Evolutionary conservation across 2,329 filamentous ascomycete species (phyloP), one percentile per base, ranked within the genome.

Genomic region (Verruconis gallopava): DNA sequence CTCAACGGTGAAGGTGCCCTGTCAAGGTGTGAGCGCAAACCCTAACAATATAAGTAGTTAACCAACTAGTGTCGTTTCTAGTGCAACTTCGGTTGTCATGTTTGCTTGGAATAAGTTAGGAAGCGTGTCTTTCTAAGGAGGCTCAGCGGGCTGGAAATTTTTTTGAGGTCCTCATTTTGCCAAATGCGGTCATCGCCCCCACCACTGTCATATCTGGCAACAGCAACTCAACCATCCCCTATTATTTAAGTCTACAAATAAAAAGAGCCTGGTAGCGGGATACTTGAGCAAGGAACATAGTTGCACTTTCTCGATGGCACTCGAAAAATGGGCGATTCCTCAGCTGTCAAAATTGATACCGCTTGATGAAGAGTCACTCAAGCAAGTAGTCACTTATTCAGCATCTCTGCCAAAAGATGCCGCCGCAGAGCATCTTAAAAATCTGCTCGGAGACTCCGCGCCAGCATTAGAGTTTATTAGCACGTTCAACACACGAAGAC

Each of bases 1-100:
- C 66, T 98, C 91, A 48, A 96, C 63, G 45, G 75, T 75, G 58
- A 98, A 81, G 36, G 74, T 73, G 60, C 91, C 86, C 86, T 93
- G 50, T 2, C 15, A 11, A 5, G 18, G 32, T 20, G 46, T 43
- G 19, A 6, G n/a, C 15, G 40, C 12, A 17, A 37, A 34, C 22
- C 21, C 40, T 6, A 21, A 33, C 21, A 4, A 11, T 25, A 5
- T 5, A 3, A 15, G n/a, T 9, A n/a, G n/a, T 30, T 18, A 38
- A 43, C 60, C 44, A 68, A 84, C 86, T 80, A 94, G 85, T 43
- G 81, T 79, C 44, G 89, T 95, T 51, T 93, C 83, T 40, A 95
- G 73, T 6, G 78, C 67, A 45, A 95, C 75, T 52, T 84, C 77
- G 45, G 81, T 86, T 20, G 82, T 69, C 84, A 91, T 89, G 19